phyloP scores from a whole-genome alignment of 2,329 filamentous ascomycete genomes.

The Penicillium sp. region DNA sequence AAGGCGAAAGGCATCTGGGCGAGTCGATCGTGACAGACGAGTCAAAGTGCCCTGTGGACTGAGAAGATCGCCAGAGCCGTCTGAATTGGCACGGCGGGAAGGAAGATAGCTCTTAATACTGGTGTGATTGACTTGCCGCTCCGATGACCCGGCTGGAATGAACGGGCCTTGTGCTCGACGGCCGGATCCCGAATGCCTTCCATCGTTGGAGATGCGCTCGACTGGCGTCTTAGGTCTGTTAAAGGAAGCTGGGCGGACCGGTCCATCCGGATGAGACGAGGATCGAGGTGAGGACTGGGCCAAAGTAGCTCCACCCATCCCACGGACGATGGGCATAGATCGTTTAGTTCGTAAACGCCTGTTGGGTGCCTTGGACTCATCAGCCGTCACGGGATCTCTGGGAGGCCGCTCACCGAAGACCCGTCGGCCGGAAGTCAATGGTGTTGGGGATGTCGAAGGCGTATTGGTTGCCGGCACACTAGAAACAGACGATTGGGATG shows the following conservation, averaged over 20 bases:
- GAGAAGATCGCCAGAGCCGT: slow-evolving; percentile 54
- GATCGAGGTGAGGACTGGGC: slow-evolving; percentile 34
- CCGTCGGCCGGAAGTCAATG: slow-evolving; percentile 58
- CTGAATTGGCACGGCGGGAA: slow-evolving; percentile 78
- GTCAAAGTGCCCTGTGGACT: slow-evolving; percentile 39
- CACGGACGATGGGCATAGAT: slow-evolving; percentile 56
- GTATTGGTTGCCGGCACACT: slow-evolving; percentile 60
- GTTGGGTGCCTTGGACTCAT: slow-evolving; percentile 51
- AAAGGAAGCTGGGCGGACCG: slow-evolving; percentile 24
- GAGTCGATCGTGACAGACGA: slow-evolving; percentile 39
- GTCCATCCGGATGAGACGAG: slow-evolving; percentile 37
- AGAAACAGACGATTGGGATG: slow-evolving; percentile 63
- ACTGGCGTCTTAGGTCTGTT: slow-evolving; percentile 65
- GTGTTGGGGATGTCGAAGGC: slow-evolving; percentile 53
- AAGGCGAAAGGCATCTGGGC: slow-evolving; percentile 48
- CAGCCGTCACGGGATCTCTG: slow-evolving; percentile 30
- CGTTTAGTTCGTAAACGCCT: slow-evolving; percentile 57
- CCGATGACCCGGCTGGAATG: slow-evolving; percentile 69
- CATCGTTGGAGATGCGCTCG: slow-evolving; percentile 50
- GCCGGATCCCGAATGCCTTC: slow-evolving; percentile 33
- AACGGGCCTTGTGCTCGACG: slow-evolving; percentile 68
- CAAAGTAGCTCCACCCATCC: slow-evolving; percentile 33
- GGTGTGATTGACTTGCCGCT: slow-evolving; percentile 72
- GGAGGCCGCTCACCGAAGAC: slow-evolving; percentile 48
- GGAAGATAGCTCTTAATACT: slow-evolving; percentile 65